phyloP scores from a whole-genome alignment of 2,329 filamentous ascomycete species.

The Fusarium anthophilum region DNA sequence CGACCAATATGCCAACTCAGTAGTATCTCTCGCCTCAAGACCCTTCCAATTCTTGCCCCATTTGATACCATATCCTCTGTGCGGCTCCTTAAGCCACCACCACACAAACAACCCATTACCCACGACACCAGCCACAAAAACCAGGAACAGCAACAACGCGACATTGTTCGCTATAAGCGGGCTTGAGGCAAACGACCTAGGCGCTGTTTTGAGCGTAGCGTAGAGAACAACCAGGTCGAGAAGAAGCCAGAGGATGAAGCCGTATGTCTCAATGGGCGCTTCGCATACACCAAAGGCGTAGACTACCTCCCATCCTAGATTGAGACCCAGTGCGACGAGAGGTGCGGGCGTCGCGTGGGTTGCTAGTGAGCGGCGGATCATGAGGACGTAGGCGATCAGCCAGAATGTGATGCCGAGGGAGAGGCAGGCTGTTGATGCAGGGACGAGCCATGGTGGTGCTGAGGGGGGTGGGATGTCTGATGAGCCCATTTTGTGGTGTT shows the following conservation, averaged over 20 bases:
- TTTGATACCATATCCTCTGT: conserved; percentile 54
- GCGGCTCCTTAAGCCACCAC: conserved; percentile 59
- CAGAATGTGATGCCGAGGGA: conserved; percentile 52
- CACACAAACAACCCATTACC: conserved; percentile 55
- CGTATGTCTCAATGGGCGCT: conserved; percentile 52
- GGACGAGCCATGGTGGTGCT: conserved; percentile 51
- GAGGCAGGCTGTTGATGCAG: conserved; percentile 48
- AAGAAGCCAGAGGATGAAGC: conserved; percentile 59
- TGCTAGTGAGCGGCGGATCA: conserved; percentile 55
- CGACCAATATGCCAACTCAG: conserved; percentile 61
- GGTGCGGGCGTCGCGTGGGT: conserved; percentile 62
- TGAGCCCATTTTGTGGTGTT: conserved; percentile 48
- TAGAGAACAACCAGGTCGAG: conserved; percentile 60
- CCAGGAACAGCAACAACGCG: conserved; percentile 47
- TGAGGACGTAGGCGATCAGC: conserved; percentile 57
- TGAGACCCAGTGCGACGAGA: conserved; percentile 57
- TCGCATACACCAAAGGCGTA: conserved; percentile 59
- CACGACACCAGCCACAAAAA: conserved; percentile 50
- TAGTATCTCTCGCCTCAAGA: conserved; percentile 55
- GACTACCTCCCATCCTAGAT: conserved; percentile 63
- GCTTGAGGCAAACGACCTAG: conserved; percentile 53
- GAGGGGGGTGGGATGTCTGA: conserved; percentile 50
- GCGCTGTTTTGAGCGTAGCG: conserved; percentile 55
- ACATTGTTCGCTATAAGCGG: conserved; percentile 55
- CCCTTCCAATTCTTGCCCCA: conserved; percentile 56